Evolutionary conservation across 169 alveolate species (phyloP).

Genomic region (Ichthyophthirius multifiliis): DNA sequence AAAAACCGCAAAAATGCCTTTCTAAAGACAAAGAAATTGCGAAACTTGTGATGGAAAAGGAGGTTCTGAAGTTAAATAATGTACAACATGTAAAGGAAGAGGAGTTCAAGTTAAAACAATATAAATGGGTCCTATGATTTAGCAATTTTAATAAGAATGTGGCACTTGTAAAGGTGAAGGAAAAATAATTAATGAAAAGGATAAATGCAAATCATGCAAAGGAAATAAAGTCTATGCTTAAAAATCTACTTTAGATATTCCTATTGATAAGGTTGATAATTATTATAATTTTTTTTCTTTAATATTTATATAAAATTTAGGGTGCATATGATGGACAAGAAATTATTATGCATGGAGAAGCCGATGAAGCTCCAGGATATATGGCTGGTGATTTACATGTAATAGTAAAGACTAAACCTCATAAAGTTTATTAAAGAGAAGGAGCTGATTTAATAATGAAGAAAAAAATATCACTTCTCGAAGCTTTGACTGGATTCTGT

Average conservation of each 20-base stretch:
- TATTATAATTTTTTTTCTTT: neutral
- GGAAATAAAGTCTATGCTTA: conserved; percentile 40
- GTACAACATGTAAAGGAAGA: conserved; percentile 22
- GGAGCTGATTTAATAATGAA: conserved; percentile 93
- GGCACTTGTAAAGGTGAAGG: conserved; percentile 89
- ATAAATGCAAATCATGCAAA: conserved; percentile 47
- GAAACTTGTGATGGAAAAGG: conserved; percentile 95
- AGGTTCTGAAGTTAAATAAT: conserved; percentile 87
- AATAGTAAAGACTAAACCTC: conserved; percentile 66
- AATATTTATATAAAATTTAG: neutral
- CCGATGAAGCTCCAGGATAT: conserved; percentile 57
- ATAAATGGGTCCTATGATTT: conserved; percentile 90
- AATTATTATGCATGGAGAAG: conserved; percentile 40
- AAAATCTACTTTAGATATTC: conserved; percentile 29
- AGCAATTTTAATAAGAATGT: conserved; percentile 89
- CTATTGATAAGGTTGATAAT: conserved; percentile 3
- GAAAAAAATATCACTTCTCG: conserved; percentile 88
- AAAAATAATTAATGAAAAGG: conserved; percentile 13
- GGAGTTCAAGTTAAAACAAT: conserved; percentile 84
- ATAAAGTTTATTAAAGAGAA: conserved; percentile 90
- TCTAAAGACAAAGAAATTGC: conserved; percentile 93
- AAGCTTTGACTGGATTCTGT: conserved; percentile 94
- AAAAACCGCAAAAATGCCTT: conserved; percentile 90
- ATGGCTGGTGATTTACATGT: conserved; percentile 59
- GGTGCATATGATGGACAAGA: conserved; percentile 52